A percentile compares a stretch with the other conserved stretches of the same genome.
These are phyloP conservation scores for Cladophialophora chaetospira DNA, from an alignment of 2,329 filamentous ascomycete genomes.

Conservation along the genomic window DNA sequence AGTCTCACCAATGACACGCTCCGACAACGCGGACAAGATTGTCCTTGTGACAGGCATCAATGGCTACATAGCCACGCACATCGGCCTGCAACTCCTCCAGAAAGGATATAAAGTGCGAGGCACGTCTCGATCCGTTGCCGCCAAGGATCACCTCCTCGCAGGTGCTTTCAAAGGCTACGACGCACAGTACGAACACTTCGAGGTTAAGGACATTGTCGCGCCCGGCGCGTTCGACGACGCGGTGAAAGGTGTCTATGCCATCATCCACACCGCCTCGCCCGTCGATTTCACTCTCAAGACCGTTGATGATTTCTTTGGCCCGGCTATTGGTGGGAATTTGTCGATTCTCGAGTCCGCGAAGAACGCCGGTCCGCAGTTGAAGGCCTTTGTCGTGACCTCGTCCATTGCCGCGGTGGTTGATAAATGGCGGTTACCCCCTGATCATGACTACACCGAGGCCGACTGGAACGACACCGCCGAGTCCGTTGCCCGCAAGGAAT, in stretches of 20 bases:
- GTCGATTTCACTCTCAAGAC: constrained; percentile 29
- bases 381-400: constrained; percentile 31
- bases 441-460: constrained; percentile 35
- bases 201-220: constrained; percentile 41
- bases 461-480: constrained; percentile 45
- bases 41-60: constrained; percentile 46
- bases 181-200: constrained; percentile 35
- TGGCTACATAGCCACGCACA: constrained; percentile 44
- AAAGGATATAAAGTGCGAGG: constrained; percentile 45
- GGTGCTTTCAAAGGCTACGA: constrained; percentile 39
- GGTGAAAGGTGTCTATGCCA: constrained; percentile 36
- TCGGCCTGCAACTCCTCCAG: constrained; percentile 42
- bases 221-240: constrained; percentile 42
- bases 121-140: constrained; percentile 38
- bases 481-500: constrained; percentile 32
- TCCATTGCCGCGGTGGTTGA: constrained; percentile 33
- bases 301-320: constrained; percentile 31
- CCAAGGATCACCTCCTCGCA: constrained; percentile 30
- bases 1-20: constrained; percentile 13
- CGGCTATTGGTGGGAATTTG: constrained; percentile 31
- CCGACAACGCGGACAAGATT: constrained; percentile 21
- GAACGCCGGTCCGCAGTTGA: constrained; percentile 25
- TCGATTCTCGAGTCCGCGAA: constrained; percentile 29
- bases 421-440: constrained; percentile 24
- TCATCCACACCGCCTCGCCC: constrained; percentile 32